Conservation (phyloP, 805 yeast genomes). For the Candida insectorum region DNA sequence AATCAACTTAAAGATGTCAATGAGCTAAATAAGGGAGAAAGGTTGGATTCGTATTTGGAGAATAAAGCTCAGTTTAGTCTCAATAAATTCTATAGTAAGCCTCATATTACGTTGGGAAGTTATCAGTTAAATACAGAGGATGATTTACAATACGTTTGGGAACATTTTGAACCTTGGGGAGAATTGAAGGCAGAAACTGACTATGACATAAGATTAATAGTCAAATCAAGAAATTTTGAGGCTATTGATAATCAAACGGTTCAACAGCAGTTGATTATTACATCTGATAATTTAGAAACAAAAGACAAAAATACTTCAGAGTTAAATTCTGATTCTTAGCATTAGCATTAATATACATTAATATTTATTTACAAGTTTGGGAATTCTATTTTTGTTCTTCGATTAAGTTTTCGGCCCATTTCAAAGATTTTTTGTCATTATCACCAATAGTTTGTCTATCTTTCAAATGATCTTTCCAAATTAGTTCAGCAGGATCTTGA, state of each 20-base stretch:
- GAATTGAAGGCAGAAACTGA: constrained; percentile 38
- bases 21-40: constrained; percentile 34
- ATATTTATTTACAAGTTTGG: not conserved
- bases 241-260: constrained; percentile 1
- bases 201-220: constrained; percentile 37
- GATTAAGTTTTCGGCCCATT: constrained; percentile 41
- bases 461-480: constrained; percentile 34
- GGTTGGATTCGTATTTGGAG: constrained; percentile 33
- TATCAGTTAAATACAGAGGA: constrained; percentile 36
- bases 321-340: too few relatives aligned
- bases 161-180: constrained; percentile 44
- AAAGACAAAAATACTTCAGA: too few relatives aligned
- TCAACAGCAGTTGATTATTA: too few relatives aligned
- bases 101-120: constrained; percentile 35
- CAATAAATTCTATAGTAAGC: constrained; percentile 30
- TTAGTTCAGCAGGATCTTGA: constrained; percentile 76
- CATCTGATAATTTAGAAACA: too few relatives aligned
- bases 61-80: constrained; percentile 21
- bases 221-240: constrained; percentile 15
- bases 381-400: constrained; percentile 9
- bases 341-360: too few relatives aligned
- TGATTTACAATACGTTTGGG: constrained; percentile 43
- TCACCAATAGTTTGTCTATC: constrained; percentile 16
- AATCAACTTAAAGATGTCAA: constrained; percentile 26
- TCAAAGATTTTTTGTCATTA: constrained; percentile 18